Evolutionary conservation across 1,284 basidiomycete species (phyloP), one percentile per base, ranked within the genome.

Genomic region (Inonotus hispidus): DNA sequence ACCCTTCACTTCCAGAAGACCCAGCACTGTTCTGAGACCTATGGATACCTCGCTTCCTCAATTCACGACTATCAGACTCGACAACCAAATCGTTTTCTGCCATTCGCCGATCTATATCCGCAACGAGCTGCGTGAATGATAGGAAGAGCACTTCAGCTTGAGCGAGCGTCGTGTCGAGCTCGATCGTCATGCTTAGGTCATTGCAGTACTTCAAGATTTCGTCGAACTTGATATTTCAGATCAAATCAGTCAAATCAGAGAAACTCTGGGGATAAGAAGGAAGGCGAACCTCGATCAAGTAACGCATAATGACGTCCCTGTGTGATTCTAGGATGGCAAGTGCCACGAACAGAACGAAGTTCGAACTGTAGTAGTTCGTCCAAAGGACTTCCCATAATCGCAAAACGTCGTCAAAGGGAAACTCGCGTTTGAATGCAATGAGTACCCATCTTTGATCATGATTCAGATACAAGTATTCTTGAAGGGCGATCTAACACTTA

Each of bases 351-450:
- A 99, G 82, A n/a, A 95, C 85, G 69, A 98, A 98, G 37, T 88
- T 78, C 37, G 82, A 83, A 71, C 88, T 92, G 74, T 94, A 94
- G 70, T 92, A 90, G 68, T 95, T 87, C 5, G 95, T 95, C 91
- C 93, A 97, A n/a, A 97, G 75, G 10, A 93, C 88, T 73, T 99
- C 97, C 97, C 97, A 99, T 7, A 99, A 75, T 21, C 84, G 81
- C 37, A 95, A 77, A 27, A 98, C 90, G 57, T 96, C 90, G 38
- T 90, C 83, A 73, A 98, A 95, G 1, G 86, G 76, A 72, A 99
- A 98, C 73, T 99, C 96, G 63, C 96, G 88, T 75, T 98, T 98
- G 82, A 97, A 98, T 1, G 87, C 77, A 65, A 96, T 95, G 55
- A 93, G 78, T 19, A 94, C 83, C 92, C 92, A 94, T 57, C 91